phyloP scores from a whole-genome alignment of 768 basidiomycete genomes.

The Amanita polypyramis region DNA sequence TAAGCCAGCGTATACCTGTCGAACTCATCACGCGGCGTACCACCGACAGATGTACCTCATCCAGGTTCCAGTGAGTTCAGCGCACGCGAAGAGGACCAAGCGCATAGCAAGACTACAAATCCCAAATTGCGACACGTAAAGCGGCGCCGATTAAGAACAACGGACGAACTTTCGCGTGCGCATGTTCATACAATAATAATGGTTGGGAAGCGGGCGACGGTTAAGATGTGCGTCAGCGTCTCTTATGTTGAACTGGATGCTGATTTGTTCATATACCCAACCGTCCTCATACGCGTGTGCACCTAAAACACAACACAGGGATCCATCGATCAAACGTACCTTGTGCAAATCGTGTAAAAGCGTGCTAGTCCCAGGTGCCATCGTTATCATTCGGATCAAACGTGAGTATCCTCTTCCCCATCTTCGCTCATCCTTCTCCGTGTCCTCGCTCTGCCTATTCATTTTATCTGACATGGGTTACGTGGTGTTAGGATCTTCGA shows the following conservation, averaged over 20 bases:
- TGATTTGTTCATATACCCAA: not conserved
- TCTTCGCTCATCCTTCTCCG: not conserved
- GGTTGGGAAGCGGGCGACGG: slow-evolving; percentile 67
- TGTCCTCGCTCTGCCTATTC: slow-evolving; percentile 3
- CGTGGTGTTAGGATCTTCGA: slow-evolving; percentile 18
- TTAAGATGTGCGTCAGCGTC: slow-evolving; percentile 46
- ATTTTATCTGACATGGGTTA: no score
- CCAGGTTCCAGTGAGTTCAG: not conserved
- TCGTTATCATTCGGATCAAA: slow-evolving; percentile 54
- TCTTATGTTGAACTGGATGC: not conserved
- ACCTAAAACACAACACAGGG: slow-evolving; percentile 31
- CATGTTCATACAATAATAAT: slow-evolving; percentile 58
- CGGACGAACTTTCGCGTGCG: slow-evolving; percentile 48
- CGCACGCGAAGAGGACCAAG: not conserved
- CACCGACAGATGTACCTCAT: slow-evolving; percentile 2
- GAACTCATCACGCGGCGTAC: slow-evolving; percentile 10
- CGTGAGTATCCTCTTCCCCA: slow-evolving; percentile 28
- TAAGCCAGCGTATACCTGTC: slow-evolving; percentile 65
- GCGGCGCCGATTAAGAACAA: slow-evolving; percentile 2
- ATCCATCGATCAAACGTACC: slow-evolving; percentile 75
- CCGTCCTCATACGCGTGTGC: not conserved
- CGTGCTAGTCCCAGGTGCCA: slow-evolving; percentile 58
- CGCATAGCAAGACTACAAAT: not conserved
- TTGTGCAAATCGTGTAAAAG: slow-evolving; percentile 61
- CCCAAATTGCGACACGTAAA: not conserved